Conservation (phyloP, 2,329 filamentous ascomycete species). For the Stylonectria norvegica region DNA sequence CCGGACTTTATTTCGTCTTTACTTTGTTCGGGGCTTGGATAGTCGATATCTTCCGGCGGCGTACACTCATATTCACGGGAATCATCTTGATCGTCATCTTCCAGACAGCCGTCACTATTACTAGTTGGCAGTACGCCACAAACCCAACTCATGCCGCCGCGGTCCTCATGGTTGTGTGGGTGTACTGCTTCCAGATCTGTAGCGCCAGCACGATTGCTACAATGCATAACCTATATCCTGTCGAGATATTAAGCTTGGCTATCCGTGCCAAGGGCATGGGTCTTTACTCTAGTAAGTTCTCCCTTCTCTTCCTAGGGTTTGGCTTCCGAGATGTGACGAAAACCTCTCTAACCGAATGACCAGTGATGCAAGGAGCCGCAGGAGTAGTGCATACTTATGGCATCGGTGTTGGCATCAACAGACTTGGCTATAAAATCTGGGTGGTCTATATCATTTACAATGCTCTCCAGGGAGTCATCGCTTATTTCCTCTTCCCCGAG, state of each 20-base stretch:
- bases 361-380: conserved; percentile 22
- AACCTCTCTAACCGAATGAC: too few relatives aligned
- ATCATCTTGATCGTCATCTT: conserved; percentile 16
- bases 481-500: conserved; percentile 22
- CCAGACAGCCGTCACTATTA: conserved; percentile 21
- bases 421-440: conserved; percentile 23
- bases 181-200: conserved; percentile 22
- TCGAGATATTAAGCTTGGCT: conserved; percentile 19
- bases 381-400: conserved; percentile 22
- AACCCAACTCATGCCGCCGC: conserved; percentile 1
- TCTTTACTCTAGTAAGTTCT: conserved; percentile 19
- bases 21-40: conserved; percentile 20
- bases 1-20: conserved; percentile 22
- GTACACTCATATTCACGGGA: conserved; percentile 19
- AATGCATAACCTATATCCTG: conserved; percentile 23
- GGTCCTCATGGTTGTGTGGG: conserved; percentile 18
- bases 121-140: conserved; percentile 14
- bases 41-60: conserved; percentile 17
- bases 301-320: too few relatives aligned
- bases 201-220: conserved; percentile 24
- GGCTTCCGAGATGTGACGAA: too few relatives aligned
- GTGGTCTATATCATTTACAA: conserved; percentile 22
- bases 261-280: conserved; percentile 24
- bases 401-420: conserved; percentile 17
- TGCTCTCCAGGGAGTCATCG: conserved; percentile 12